Evolutionary conservation across 1,284 basidiomycete species (phyloP).

Genomic region (Veloporphyrellus conicus): DNA sequence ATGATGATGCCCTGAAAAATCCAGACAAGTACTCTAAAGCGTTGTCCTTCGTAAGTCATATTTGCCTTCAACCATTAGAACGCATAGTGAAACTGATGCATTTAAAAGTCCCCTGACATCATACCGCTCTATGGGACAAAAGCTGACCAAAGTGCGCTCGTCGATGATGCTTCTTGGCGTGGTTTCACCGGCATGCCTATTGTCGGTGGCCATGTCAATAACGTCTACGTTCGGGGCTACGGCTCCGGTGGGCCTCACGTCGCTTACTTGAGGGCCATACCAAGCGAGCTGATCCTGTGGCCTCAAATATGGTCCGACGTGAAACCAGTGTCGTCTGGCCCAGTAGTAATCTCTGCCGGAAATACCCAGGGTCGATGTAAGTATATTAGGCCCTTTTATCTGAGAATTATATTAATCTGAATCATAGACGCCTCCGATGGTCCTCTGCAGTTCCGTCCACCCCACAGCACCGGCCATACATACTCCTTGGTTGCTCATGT

Average conservation of each 20-base stretch:
- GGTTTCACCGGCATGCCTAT: constrained; percentile 11
- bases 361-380: constrained; percentile 4
- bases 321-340: constrained; percentile 4
- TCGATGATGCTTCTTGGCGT: not conserved
- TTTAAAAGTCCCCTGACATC: constrained; percentile 10
- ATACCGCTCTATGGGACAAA: constrained; percentile 5
- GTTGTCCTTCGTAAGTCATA: constrained; percentile 8
- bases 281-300: constrained; percentile 16
- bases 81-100: not conserved
- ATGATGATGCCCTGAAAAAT: constrained; percentile 1
- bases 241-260: constrained; percentile 10
- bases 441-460: constrained; percentile 9
- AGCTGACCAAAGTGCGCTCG: not conserved
- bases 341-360: constrained; percentile 1
- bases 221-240: constrained; percentile 10
- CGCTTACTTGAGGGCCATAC: constrained; percentile 8
- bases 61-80: not conserved
- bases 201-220: constrained; percentile 9
- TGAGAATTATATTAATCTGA: no score
- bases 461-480: not conserved
- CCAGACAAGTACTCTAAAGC: constrained; percentile 10
- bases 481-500: constrained; percentile 13
- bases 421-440: constrained; percentile 4
- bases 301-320: constrained; percentile 6
- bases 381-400: not conserved